Percentiles rank a stretch among this genome's conserved stretches.
These are phyloP conservation scores for Proliferodiscus dingleyae DNA, from an alignment of 2,329 filamentous ascomycete species.

Conservation along the genomic window DNA sequence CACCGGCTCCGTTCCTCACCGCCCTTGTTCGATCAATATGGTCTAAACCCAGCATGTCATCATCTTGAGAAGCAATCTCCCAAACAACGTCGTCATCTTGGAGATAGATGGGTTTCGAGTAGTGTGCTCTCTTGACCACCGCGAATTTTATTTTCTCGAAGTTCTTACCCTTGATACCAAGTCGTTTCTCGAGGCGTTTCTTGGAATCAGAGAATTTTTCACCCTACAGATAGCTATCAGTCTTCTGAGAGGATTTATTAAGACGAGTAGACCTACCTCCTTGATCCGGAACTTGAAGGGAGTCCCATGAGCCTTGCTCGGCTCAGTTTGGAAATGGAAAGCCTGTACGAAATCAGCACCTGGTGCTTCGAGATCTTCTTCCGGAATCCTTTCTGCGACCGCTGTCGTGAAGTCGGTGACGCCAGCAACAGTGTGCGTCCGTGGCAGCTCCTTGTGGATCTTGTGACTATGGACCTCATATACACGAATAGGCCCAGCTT, in stretches of 20 bases:
- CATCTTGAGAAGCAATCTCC: conserved; percentile 46
- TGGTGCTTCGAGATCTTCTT: conserved; percentile 59
- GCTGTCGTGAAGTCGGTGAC: conserved; percentile 83
- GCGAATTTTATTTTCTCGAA: conserved; percentile 99
- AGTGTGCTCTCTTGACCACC: conserved; percentile 64
- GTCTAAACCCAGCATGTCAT: conserved; percentile 61
- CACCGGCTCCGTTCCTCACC: conserved; percentile 54
- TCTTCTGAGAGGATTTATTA: too few relatives aligned
- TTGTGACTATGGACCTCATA: conserved; percentile 81
- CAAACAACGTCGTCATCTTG: conserved; percentile 66
- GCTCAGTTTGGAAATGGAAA: conserved; percentile 91
- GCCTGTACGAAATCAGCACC: conserved; percentile 64
- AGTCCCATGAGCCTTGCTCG: conserved; percentile 75
- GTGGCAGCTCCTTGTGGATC: conserved; percentile 71
- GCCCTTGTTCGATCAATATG: conserved; percentile 58
- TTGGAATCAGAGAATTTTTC: conserved; percentile 89
- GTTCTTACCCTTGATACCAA: conserved; percentile 93
- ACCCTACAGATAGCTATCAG: conserved; percentile 45
- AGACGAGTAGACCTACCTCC: conserved; percentile 50
- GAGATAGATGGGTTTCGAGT: conserved; percentile 75
- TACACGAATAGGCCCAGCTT: conserved; percentile 66
- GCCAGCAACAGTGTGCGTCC: conserved; percentile 68
- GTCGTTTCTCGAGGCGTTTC: conserved; percentile 87
- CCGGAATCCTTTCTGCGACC: conserved; percentile 75
- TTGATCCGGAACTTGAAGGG: conserved; percentile 88